phyloP scores from a whole-genome alignment of 1,139 yeast genomes.

The Candida smagusa region DNA sequence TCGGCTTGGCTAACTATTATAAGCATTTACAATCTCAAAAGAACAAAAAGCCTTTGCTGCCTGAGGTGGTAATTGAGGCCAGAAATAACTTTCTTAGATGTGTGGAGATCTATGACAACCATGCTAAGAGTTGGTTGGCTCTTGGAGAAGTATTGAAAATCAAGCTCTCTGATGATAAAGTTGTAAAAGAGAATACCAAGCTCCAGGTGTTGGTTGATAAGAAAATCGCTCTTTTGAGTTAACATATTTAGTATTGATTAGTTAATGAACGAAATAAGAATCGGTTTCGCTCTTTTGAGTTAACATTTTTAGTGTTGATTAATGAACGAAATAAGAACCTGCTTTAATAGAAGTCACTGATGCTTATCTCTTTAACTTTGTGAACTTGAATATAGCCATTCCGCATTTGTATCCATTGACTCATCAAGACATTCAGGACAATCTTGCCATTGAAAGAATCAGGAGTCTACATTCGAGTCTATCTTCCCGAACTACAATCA shows the following conservation, averaged over 20 bases:
- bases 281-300: too few species aligned
- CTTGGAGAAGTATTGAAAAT: constrained; percentile 39
- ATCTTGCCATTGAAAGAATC: too few species aligned
- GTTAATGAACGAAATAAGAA: background rate
- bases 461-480: too few species aligned
- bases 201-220: constrained; percentile 16
- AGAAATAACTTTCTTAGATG: constrained; percentile 62
- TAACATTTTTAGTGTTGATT: too few species aligned
- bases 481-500: too few species aligned
- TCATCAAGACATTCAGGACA: too few species aligned
- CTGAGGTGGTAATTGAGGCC: constrained; percentile 28
- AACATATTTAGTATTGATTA: background rate
- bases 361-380: too few species aligned
- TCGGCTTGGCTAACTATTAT: constrained; percentile 41
- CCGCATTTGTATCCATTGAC: too few species aligned
- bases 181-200: constrained; percentile 20
- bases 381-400: too few species aligned
- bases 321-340: too few species aligned
- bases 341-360: too few species aligned
- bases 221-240: constrained; percentile 13
- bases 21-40: constrained; percentile 12
- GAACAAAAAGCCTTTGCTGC: constrained; percentile 15
- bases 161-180: constrained; percentile 20
- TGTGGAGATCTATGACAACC: constrained; percentile 71
- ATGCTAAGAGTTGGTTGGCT: constrained; percentile 76